Evolutionary conservation across 306 rosid species (phyloP), one percentile per base, ranked within the genome.

Genomic region (Medicago arabica): DNA sequence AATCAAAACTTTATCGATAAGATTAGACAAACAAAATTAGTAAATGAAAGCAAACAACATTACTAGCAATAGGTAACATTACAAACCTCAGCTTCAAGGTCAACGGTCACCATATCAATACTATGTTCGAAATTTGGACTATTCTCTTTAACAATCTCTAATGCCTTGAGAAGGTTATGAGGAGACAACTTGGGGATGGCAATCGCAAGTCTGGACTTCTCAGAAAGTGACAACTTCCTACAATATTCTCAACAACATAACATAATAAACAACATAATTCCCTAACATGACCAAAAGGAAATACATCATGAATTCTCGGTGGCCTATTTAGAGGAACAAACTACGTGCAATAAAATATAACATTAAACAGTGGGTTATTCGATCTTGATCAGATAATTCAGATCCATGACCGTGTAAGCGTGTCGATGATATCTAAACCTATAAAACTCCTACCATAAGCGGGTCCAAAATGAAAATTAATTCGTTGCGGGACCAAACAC

Each of bases 41-140:
- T 49, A 50, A 76, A 14, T 31, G 18, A 31, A 54, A 12, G 67
- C 59, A 21, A 54, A 25, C 28, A 25, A 25, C 28, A 25, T 25
- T 25, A 25, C 28, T 25, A 25, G 14, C 69, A 11, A n/a, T n/a
- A 57, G 54, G 59, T 36, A 62, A 31, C 44, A 69, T 25, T 12
- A 59, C 19, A 50, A 36, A 93, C 97, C 96, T 91, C 97, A 55
- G 87, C 85, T 67, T 93, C 92, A 11, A 91, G 85, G 82, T 93
- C 91, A 44, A 93, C 90, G 82, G 85, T 81, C 81, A 91, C 94
- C 51, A 78, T 88, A 47, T 68, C 73, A 15, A 81, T 86, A 60
- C 78, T 41, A 34, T 87, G 81, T 72, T 84, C 79, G 84, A 91
- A 93, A 81, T 74, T 85, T 55, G 93, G 96, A 68, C 89, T 83